Conservation (phyloP, 352 stramenopile genomes). For the Pythium rishiriense region DNA sequence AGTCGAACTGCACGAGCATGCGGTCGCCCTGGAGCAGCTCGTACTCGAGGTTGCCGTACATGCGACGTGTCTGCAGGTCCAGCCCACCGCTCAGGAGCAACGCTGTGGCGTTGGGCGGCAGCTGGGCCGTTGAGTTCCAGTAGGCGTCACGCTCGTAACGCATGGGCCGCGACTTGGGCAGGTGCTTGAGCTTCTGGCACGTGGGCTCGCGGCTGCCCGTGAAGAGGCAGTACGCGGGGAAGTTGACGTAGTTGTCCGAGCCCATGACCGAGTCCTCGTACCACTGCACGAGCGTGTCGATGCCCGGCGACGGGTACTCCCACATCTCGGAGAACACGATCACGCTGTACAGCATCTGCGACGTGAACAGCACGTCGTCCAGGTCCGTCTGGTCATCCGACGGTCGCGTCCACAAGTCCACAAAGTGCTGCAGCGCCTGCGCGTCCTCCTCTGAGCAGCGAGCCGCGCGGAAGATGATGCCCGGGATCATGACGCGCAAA, state of each 20-base stretch:
- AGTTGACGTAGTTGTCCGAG: constrained; percentile 56
- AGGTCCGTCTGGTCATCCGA: constrained; percentile 1
- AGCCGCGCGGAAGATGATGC: constrained; percentile 6
- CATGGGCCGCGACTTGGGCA: constrained; percentile 15
- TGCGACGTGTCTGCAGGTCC: constrained; percentile 30
- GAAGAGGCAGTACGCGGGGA: constrained; percentile 69
- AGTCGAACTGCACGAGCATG: constrained; percentile 29
- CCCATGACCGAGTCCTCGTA: constrained; percentile 65
- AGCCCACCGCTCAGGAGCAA: constrained; percentile 31
- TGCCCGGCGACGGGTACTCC: constrained; percentile 18
- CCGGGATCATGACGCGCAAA: constrained; percentile 12
- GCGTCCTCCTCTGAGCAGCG: constrained; percentile 11
- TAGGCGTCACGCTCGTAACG: constrained; percentile 28
- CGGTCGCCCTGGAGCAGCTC: constrained; percentile 20
- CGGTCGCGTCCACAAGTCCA: constrained; percentile 8
- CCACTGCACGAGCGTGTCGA: constrained; percentile 38
- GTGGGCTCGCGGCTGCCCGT: constrained; percentile 59
- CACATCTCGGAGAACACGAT: constrained; percentile 34
- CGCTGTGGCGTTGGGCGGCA: constrained; percentile 26
- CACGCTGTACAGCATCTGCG: constrained; percentile 30
- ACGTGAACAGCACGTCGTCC: constrained; percentile 18
- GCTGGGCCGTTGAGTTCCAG: constrained; percentile 14
- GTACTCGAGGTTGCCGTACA: constrained; percentile 30
- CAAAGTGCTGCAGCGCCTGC: constrained; percentile 9
- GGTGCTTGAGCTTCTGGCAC: constrained; percentile 30